phyloP scores from a whole-genome alignment of 768 basidiomycete genomes.

The Lentinula guzmanii region DNA sequence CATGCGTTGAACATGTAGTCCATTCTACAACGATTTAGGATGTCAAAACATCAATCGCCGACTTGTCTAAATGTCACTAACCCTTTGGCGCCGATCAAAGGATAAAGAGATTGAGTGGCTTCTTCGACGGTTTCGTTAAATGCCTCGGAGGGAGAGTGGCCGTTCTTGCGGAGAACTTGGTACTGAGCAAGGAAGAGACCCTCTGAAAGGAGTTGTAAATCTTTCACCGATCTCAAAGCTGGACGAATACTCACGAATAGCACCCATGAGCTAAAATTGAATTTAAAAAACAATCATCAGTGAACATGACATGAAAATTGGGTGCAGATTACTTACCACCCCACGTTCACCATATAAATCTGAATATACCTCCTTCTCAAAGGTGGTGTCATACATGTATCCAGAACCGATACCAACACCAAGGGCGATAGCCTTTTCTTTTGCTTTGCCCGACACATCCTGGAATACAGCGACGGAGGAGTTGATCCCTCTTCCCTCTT shows the following conservation, averaged over 20 bases:
- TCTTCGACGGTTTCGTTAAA: conserved; percentile 99
- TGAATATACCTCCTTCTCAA: conserved; percentile 99
- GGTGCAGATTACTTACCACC: conserved; percentile 60
- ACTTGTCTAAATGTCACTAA: conserved; percentile 26
- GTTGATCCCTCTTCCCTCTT: conserved; percentile 99
- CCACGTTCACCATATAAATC: conserved; percentile 99
- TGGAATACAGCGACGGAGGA: conserved; percentile 93
- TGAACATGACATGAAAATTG: background rate
- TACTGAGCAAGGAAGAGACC: conserved; percentile 99
- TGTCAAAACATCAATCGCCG: background rate
- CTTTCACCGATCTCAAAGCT: background rate
- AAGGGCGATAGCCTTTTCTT: conserved; percentile 93
- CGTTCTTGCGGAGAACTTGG: conserved; percentile 93
- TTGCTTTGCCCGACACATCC: conserved; percentile 96
- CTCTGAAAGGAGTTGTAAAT: conserved; percentile 40
- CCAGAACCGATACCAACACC: conserved; percentile 95
- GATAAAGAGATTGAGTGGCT: conserved; percentile 98
- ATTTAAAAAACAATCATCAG: background rate
- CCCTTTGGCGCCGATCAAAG: conserved; percentile 93
- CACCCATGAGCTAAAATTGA: conserved; percentile 22
- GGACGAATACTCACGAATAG: conserved; percentile 61
- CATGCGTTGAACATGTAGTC: conserved; percentile 99
- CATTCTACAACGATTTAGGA: conserved; percentile 50
- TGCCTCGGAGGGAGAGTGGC: conserved; percentile 95
- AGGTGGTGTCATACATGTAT: conserved; percentile 98